phyloP scores from a whole-genome alignment of 2,329 filamentous ascomycete genomes.

The Neopestalotiopsis clavispora region DNA sequence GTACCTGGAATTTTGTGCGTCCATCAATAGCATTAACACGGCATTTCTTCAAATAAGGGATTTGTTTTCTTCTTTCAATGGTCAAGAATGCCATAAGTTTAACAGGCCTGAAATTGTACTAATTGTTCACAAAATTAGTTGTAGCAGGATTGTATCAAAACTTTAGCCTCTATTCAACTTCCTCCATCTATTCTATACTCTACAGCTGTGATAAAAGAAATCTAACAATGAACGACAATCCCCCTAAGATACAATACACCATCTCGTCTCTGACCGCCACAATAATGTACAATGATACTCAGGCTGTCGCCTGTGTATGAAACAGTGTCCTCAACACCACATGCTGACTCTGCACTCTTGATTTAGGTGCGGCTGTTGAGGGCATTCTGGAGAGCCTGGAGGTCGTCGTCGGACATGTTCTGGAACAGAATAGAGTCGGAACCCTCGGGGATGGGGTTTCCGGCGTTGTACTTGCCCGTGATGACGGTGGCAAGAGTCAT shows the following conservation, averaged over 20 bases:
- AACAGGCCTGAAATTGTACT: too few relatives aligned
- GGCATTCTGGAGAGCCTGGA: conserved; percentile 13
- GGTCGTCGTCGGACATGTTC: conserved; percentile 12
- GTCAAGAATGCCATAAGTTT: too few relatives aligned
- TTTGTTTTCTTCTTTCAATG: too few relatives aligned
- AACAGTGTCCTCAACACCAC: background rate
- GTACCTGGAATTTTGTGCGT: too few relatives aligned
- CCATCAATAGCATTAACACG: too few relatives aligned
- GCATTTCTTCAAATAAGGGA: too few relatives aligned
- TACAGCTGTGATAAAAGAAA: background rate
- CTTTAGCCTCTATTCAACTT: background rate
- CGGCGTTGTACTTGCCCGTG: conserved; percentile 18
- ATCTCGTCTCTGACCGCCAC: background rate
- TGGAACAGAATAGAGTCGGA: conserved; percentile 20
- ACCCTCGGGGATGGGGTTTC: conserved; percentile 19
- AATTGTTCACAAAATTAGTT: too few relatives aligned
- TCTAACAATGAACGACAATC: background rate
- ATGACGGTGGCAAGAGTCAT: conserved; percentile 20
- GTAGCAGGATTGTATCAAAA: background rate
- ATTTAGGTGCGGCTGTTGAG: conserved; percentile 8
- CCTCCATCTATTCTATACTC: background rate
- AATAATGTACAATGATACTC: background rate
- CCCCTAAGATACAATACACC: background rate
- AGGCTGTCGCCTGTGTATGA: background rate
- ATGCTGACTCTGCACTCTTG: background rate